Base-by-base conservation (phyloP, 305 asterid genomes). In the Solanum hybrid region DNA sequence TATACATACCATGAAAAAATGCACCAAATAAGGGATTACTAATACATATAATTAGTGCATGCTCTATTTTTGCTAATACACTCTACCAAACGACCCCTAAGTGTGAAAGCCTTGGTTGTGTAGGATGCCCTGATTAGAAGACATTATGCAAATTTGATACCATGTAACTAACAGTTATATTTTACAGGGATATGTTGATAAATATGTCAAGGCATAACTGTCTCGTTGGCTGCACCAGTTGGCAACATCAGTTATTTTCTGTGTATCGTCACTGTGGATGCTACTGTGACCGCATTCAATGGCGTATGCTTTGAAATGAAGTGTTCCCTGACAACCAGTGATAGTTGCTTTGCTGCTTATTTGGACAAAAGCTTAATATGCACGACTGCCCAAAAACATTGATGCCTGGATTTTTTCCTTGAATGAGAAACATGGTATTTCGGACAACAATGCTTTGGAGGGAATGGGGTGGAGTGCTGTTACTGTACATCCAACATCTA, bases 111-210 rank as follows among this genome's bases (percentile, higher is more conserved):
- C 87, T 51, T 51, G 87, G 87, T 82, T 82, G 87, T 82, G 72
- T 82, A 45, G 87, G 31, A 84, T 84, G 42, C 38, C 66, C 31
- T 51, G 72, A 15, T 42, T 82, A 42, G 38, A 84, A 84, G 87
- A 31, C 87, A 51, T 51, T 51, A 82, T 45, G 75, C 87, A 84
- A 51, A 38, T 19, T 77, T 32, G 26, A n/a, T 82, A 9, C 24
- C 37, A 72, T 75, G 37, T 73, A 45, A 42, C 13, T 40, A 80
- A 32, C 76, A 36, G 40, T 36, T 38, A 0, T n/a, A n/a, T 85
- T 89, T 79, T 95, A 92, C 98, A 96, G 99, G 99, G 99, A 29
- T 96, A 97, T 91, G 97, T 97, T 86, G 99, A 97, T 93, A 97
- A 96, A 92, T 95, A 96, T 90, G 98, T 96, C 75, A 96, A 96